These are phyloP conservation scores for Phaeodactylum tricornutum DNA, from an alignment of 108 stramenopile genomes.

Conservation along the genomic window DNA sequence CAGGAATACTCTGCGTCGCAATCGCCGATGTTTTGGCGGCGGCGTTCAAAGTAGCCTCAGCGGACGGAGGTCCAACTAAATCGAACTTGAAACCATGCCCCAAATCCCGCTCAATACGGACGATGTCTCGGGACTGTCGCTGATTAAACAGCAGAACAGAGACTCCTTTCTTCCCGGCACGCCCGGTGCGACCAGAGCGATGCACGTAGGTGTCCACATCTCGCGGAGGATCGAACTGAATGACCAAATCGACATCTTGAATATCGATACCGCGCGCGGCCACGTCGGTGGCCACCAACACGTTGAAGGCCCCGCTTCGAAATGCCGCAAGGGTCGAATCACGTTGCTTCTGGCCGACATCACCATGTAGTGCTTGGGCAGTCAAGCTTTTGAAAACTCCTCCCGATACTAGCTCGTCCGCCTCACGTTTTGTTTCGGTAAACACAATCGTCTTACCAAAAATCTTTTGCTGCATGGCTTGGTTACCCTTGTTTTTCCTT, in stretches of 20 bases:
- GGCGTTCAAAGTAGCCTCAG: conserved; percentile 64
- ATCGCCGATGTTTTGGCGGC: conserved; percentile 81
- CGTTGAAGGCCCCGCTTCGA: conserved; percentile 88
- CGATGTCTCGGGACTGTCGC: conserved; percentile 75
- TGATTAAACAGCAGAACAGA: conserved; percentile 85
- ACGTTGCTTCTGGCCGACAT: conserved; percentile 97
- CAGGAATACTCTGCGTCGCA: conserved; percentile 59
- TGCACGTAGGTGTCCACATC: conserved; percentile 95
- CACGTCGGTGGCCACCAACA: conserved; percentile 98
- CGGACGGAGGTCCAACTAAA: conserved; percentile 73
- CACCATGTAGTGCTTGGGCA: conserved; percentile 96
- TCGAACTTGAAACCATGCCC: conserved; percentile 89
- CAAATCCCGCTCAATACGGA: conserved; percentile 86
- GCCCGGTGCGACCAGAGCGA: conserved; percentile 95
- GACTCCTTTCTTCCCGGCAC: conserved; percentile 93
- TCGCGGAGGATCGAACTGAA: conserved; percentile 90
- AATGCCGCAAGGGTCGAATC: conserved; percentile 94
- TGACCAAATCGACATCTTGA: conserved; percentile 92
- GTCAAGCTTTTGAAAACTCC: conserved; percentile 80
- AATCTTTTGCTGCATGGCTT: conserved; percentile 83
- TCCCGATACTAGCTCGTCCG: conserved; percentile 87
- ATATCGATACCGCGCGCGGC: conserved; percentile 99
- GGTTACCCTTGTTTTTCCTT: conserved; percentile 41
- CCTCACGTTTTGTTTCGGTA: conserved; percentile 90
- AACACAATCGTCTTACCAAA: conserved; percentile 97